phyloP scores from a whole-genome alignment of 169 alveolate genomes.

The Plasmodium billcollinsi region DNA sequence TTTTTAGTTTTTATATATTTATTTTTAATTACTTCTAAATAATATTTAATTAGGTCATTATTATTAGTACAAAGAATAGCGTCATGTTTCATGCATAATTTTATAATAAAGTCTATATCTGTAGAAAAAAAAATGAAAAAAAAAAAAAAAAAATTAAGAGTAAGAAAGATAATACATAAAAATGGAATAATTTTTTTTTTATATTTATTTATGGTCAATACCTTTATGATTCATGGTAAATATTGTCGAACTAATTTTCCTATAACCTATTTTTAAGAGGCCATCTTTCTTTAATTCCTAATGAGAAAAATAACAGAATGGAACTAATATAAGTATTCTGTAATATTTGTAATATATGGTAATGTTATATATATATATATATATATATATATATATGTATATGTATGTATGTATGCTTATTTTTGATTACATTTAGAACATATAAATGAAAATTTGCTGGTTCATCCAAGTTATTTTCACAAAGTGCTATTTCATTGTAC shows the following conservation, averaged over 20 bases:
- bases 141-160: background rate
- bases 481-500: slow-evolving; percentile 46
- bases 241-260: slow-evolving; percentile 12
- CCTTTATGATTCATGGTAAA: slow-evolving; percentile 72
- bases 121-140: background rate
- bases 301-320: background rate
- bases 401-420: background rate
- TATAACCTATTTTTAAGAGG: slow-evolving; percentile 49
- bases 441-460: slow-evolving; percentile 42
- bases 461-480: slow-evolving; percentile 44
- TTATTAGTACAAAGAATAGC: slow-evolving; percentile 65
- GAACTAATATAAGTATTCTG: background rate
- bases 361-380: background rate
- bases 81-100: slow-evolving; percentile 26
- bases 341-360: no score
- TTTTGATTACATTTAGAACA: slow-evolving; percentile 34
- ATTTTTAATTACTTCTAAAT: slow-evolving; percentile 36
- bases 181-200: background rate
- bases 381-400: background rate
- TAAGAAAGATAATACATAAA: background rate
- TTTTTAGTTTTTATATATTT: background rate
- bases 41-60: slow-evolving; percentile 58
- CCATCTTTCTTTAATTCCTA: slow-evolving; percentile 71
- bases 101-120: slow-evolving; percentile 46
- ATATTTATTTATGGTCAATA: slow-evolving; percentile 14